Percentiles rank a stretch among this genome's conserved stretches.
Conservation (phyloP, 352 stramenopile species). For the Elongisporangium prolatum region DNA sequence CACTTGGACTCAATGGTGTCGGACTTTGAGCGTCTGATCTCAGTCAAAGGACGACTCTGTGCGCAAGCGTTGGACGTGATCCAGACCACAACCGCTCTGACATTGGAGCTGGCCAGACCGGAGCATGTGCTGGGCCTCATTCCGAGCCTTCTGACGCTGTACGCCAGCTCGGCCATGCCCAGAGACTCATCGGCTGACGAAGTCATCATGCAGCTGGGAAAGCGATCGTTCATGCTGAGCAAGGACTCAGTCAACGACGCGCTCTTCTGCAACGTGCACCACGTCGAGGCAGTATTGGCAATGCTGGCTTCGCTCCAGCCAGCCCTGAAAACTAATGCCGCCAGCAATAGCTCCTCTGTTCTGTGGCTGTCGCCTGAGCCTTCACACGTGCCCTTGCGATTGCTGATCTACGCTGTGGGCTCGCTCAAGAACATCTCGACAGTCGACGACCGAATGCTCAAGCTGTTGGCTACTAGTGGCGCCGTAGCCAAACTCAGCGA, state of each 20-base stretch:
- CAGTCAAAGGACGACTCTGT: not conserved
- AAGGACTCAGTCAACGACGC: conserved; percentile 66
- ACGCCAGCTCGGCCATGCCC: conserved; percentile 1
- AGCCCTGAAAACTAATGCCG: not conserved
- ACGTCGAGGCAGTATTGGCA: conserved; percentile 51
- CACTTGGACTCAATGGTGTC: not conserved
- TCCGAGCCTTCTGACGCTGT: conserved; percentile 39
- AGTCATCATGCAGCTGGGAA: conserved; percentile 29
- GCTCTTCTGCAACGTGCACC: conserved; percentile 56
- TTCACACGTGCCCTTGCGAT: conserved; percentile 18
- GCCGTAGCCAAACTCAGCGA: conserved; percentile 52
- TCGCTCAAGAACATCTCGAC: conserved; percentile 76
- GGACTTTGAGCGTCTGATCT: not conserved
- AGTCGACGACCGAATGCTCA: conserved; percentile 48
- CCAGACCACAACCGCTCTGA: conserved; percentile 10
- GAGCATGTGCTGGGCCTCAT: conserved; percentile 33
- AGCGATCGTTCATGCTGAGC: conserved; percentile 67
- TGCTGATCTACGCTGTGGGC: conserved; percentile 64
- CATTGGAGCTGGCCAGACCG: conserved; percentile 23
- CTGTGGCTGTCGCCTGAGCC: not conserved
- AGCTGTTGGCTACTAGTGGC: conserved; percentile 57
- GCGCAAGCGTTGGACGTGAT: not conserved
- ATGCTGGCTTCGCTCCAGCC: not conserved
- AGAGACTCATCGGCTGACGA: not conserved
- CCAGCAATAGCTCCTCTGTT: not conserved